A percentile compares a stretch with the other conserved stretches of the same genome.
Evolutionary conservation across 83 land plant species (phyloP).

Genomic region (Larix sibirica): DNA sequence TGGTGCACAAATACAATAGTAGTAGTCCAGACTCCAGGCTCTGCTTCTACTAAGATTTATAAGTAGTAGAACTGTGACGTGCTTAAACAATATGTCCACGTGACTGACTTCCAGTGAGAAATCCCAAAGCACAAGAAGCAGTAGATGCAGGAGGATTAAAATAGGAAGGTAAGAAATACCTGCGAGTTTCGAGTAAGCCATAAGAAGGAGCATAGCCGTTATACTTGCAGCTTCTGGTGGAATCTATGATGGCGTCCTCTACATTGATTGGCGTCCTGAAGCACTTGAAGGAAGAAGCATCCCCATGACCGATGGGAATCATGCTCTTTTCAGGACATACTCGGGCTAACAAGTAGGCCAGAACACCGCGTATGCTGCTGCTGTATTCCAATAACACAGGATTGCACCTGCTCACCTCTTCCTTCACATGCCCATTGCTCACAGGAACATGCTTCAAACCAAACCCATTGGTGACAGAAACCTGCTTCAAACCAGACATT

Average conservation of each 20-base stretch:
- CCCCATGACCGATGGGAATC: conserved; percentile 83
- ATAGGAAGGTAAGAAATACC: conserved; percentile 25
- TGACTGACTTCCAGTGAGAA: too few relatives aligned
- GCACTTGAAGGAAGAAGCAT: conserved; percentile 66
- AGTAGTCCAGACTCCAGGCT: too few relatives aligned
- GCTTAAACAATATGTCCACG: too few relatives aligned
- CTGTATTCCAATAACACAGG: conserved; percentile 11
- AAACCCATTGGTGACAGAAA: too few relatives aligned
- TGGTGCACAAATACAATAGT: too few relatives aligned
- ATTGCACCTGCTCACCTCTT: not conserved
- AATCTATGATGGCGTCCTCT: conserved; percentile 51
- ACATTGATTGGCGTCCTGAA: conserved; percentile 48
- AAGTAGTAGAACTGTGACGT: too few relatives aligned
- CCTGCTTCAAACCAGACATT: too few relatives aligned
- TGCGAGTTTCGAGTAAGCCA: conserved; percentile 73
- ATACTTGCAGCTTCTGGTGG: conserved; percentile 42
- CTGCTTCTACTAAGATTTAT: too few relatives aligned
- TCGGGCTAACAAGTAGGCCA: not conserved
- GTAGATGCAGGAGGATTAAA: too few relatives aligned
- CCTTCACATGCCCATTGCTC: not conserved
- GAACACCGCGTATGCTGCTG: conserved; percentile 5
- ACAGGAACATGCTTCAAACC: too few relatives aligned
- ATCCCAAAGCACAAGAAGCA: too few relatives aligned
- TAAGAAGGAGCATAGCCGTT: conserved; percentile 79
- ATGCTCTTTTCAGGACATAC: conserved; percentile 17